Conservation (phyloP, 306 rosid genomes). For the Prinsepia uniflora region DNA sequence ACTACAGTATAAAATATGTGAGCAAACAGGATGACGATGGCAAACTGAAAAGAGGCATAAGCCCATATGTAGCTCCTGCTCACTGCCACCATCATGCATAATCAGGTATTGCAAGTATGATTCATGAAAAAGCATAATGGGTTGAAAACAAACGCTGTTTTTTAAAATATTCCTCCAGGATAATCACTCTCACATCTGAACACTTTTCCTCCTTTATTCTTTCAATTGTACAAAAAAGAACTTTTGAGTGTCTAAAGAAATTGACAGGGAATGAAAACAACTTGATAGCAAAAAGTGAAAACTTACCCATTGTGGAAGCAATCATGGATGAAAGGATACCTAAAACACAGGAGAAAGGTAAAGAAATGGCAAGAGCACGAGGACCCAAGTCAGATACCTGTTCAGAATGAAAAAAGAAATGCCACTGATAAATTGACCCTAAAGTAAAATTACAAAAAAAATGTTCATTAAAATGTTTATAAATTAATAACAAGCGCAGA, state of each 20-base stretch:
- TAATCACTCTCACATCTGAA: not conserved
- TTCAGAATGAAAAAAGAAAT: slow-evolving; percentile 24
- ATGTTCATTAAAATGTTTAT: not conserved
- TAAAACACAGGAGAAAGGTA: slow-evolving; percentile 69
- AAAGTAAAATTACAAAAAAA: slow-evolving; percentile 4
- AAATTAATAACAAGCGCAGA: not conserved
- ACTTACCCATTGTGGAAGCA: slow-evolving; percentile 79
- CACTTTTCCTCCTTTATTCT: not conserved
- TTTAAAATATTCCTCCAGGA: too few relatives aligned
- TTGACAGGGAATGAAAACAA: not conserved
- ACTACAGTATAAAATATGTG: slow-evolving; percentile 74
- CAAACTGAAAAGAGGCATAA: slow-evolving; percentile 85
- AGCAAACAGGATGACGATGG: slow-evolving; percentile 69
- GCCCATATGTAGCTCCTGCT: slow-evolving; percentile 80
- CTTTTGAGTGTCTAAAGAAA: not conserved
- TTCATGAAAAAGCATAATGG: not conserved
- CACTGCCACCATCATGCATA: slow-evolving; percentile 39
- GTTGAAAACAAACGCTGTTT: not conserved
- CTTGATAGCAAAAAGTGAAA: not conserved
- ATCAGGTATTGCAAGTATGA: slow-evolving; percentile 4
- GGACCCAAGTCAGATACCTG: slow-evolving; percentile 82
- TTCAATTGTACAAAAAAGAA: not conserved
- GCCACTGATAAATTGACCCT: slow-evolving; percentile 22
- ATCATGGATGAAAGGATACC: slow-evolving; percentile 74
- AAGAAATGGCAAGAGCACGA: slow-evolving; percentile 75